phyloP scores from a whole-genome alignment of 345 rosid species.

The Hibiscus tridactylites region DNA sequence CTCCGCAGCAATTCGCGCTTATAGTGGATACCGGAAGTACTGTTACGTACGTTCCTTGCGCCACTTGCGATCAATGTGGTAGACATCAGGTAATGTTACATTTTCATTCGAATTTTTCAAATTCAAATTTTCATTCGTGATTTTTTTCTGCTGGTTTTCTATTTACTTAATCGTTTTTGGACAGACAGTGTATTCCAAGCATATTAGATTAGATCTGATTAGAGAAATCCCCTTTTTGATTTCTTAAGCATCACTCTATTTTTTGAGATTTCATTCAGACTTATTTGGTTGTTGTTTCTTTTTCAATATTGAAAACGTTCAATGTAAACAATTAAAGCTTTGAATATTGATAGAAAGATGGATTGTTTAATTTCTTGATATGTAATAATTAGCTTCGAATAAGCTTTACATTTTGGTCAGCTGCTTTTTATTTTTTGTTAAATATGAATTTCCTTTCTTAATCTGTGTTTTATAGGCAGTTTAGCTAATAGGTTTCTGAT shows the following conservation, averaged over 20 bases:
- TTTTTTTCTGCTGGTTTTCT: neutral
- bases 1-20: conserved; percentile 83
- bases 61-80: conserved; percentile 77
- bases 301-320: neutral
- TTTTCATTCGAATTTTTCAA: neutral
- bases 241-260: neutral
- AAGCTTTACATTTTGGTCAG: neutral
- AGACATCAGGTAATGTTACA: conserved; percentile 51
- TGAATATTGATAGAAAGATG: neutral
- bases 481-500: conserved; percentile 3
- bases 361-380: neutral
- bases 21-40: conserved; percentile 91
- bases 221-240: neutral
- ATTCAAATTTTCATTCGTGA: neutral
- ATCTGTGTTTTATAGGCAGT: neutral
- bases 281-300: neutral
- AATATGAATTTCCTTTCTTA: neutral
- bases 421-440: neutral
- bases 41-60: conserved; percentile 86
- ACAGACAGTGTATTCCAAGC: neutral
- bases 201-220: conserved; percentile 1
- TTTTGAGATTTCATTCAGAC: neutral
- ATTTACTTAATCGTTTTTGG: neutral
- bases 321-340: neutral
- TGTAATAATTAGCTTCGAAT: neutral